Base-by-base conservation (phyloP, 2,329 filamentous ascomycete genomes). In the Stylonectria norvegica region DNA sequence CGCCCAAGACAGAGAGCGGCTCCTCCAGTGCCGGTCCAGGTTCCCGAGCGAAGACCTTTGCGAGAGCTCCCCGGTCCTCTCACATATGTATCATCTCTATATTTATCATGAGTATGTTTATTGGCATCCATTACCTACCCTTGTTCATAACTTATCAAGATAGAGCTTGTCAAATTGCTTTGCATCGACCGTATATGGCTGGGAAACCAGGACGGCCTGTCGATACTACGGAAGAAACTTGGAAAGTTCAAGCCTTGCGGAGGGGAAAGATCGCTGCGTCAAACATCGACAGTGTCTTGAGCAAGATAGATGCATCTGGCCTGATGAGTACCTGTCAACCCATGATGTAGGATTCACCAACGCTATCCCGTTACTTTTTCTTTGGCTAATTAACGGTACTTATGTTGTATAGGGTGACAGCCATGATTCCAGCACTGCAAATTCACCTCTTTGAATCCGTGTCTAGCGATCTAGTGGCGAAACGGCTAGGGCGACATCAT, bases 401-500 rank as follows among this genome's bases (percentile, higher is more conserved):
- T 25, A 7, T 25, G 22, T 6, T 30, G 2, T 15, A 2, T 15
- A 44, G 43, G 2, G 31, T 39, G 9, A 36, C 40, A 10, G 41
- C 47, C 7, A 42, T 49, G 14, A 19, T 45, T 5, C 38, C 41
- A 2, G 29, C 44, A 0, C 34, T 49, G 36, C 47, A 49, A 12
- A 36, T 49, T 4, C 41, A 49, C n/a, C 44, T 49, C 4, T 23
- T 49, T 6, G 34, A 48, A 18, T 47, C 39, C 5, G 40, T 32
- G 2, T 48, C 42, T 6, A 10, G 22, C 9, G 42, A 42, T 9
- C 27, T 34, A 1, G 22, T 42, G 16, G 12, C 20, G 19, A 17
- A 29, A n/a, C 34, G 39, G 12, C 40, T 49, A 8, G 47, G 42
- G 3, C 38, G 27, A 17, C 39, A 48, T 15, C 36, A 41, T 9